These are phyloP conservation scores for Echium plantagineum DNA, from an alignment of 257 asterid species.

Conservation along the genomic window DNA sequence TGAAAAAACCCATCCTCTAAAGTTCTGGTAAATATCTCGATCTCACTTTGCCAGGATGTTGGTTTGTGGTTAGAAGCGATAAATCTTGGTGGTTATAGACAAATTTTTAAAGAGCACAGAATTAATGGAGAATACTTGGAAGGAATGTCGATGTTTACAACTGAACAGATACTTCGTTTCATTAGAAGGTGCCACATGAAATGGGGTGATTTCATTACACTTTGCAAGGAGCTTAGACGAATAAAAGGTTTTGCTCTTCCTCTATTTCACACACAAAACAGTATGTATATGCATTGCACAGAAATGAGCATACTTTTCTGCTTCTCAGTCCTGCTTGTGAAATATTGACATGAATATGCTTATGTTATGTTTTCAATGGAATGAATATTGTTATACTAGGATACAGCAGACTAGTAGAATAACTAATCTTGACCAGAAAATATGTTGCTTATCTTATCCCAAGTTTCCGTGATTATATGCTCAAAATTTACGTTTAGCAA, in stretches of 20 bases:
- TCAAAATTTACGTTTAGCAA: neutral
- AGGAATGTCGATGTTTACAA: conserved; percentile 97
- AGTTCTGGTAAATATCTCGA: neutral
- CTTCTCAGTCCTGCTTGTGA: neutral
- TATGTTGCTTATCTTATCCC: too few relatives aligned
- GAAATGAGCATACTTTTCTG: neutral
- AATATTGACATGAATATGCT: too few relatives aligned
- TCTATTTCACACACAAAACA: neutral
- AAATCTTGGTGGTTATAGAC: conserved; percentile 83
- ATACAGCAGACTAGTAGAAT: too few relatives aligned
- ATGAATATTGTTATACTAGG: neutral
- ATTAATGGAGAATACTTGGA: conserved; percentile 97
- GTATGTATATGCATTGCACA: neutral
- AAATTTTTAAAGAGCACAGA: conserved; percentile 80
- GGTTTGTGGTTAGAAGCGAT: conserved; percentile 98
- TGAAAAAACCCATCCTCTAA: neutral
- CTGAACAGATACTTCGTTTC: conserved; percentile 97
- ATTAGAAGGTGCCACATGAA: conserved; percentile 99
- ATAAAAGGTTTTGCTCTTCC: conserved; percentile 61
- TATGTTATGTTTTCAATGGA: neutral
- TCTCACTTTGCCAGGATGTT: conserved; percentile 58
- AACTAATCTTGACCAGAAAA: too few relatives aligned
- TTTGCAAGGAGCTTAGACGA: conserved; percentile 99
- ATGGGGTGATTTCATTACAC: conserved; percentile 98
- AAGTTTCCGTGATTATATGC: neutral